Conservation (phyloP, 768 basidiomycete species). For the Boletus bicolor region DNA sequence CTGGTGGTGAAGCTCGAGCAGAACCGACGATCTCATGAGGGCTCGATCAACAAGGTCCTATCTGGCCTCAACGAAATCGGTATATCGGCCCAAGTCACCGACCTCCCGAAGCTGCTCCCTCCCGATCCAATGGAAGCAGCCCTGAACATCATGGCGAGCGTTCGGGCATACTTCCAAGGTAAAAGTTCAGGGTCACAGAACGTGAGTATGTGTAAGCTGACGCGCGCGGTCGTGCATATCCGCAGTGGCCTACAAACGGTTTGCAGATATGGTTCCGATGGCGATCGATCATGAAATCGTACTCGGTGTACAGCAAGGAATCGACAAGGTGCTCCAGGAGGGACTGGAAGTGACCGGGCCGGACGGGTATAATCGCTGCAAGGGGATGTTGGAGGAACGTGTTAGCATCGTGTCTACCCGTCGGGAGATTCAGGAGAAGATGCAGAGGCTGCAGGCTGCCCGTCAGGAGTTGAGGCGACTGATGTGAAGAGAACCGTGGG, state of each 20-base stretch:
- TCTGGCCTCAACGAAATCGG: conserved; percentile 16
- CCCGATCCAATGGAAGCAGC: conserved; percentile 53
- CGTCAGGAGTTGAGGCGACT: conserved; percentile 35
- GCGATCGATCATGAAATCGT: conserved; percentile 40
- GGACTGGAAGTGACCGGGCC: conserved; percentile 52
- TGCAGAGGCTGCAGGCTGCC: conserved; percentile 48
- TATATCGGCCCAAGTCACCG: conserved; percentile 36
- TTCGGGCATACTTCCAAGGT: conserved; percentile 77
- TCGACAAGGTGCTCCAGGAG: conserved; percentile 44
- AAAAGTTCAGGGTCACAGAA: background rate
- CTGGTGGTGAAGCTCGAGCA: conserved; percentile 9
- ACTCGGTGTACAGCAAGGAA: conserved; percentile 44
- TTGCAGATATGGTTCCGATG: conserved; percentile 42
- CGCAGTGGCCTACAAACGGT: conserved; percentile 48
- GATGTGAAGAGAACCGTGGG: conserved; percentile 1
- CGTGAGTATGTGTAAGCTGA: background rate
- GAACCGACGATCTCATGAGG: background rate
- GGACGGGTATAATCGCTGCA: conserved; percentile 46
- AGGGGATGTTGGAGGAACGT: conserved; percentile 51
- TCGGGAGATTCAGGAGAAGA: conserved; percentile 48
- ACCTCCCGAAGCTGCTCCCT: conserved; percentile 50
- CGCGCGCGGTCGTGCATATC: background rate
- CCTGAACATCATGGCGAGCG: conserved; percentile 65
- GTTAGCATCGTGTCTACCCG: conserved; percentile 42
- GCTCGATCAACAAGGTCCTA: conserved; percentile 30